Percentiles rank a stretch among this genome's conserved stretches.
Evolutionary conservation across 2,329 filamentous ascomycete species (phyloP).

Genomic region (Stagonosporopsis tanaceti): DNA sequence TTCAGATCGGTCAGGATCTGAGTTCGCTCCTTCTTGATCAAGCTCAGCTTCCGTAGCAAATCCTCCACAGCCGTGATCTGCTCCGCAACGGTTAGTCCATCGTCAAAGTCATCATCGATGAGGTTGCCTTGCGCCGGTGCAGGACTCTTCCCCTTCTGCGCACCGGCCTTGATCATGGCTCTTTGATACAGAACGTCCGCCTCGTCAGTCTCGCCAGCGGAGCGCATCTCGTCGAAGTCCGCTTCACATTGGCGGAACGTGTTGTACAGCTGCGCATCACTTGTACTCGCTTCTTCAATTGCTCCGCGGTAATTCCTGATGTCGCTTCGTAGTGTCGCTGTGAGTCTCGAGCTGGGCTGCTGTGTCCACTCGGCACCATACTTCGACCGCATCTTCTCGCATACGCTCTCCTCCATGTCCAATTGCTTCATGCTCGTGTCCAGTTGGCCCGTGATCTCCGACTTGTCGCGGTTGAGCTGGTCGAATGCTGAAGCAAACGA

Average conservation of each 20-base stretch:
- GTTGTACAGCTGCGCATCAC: slow-evolving; percentile 81
- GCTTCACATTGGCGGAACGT: slow-evolving; percentile 86
- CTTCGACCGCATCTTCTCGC: slow-evolving; percentile 98
- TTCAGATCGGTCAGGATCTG: slow-evolving; percentile 97
- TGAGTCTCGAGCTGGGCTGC: slow-evolving; percentile 90
- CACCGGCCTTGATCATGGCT: slow-evolving; percentile 80
- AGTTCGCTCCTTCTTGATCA: slow-evolving; percentile 89
- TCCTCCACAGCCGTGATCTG: slow-evolving; percentile 92
- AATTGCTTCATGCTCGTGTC: slow-evolving; percentile 86
- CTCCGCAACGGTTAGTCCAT: slow-evolving; percentile 79
- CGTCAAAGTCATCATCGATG: slow-evolving; percentile 92
- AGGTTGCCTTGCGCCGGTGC: slow-evolving; percentile 77
- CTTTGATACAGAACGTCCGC: slow-evolving; percentile 88
- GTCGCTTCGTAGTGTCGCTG: slow-evolving; percentile 84
- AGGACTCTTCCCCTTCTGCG: slow-evolving; percentile 66
- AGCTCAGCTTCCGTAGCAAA: slow-evolving; percentile 85
- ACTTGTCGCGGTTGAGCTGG: slow-evolving; percentile 77
- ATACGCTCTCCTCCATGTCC: slow-evolving; percentile 97
- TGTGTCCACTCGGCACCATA: slow-evolving; percentile 97
- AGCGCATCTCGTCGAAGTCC: slow-evolving; percentile 95
- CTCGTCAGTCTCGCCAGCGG: slow-evolving; percentile 84
- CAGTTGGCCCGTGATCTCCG: slow-evolving; percentile 73
- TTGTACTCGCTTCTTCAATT: slow-evolving; percentile 85
- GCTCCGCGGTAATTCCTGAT: slow-evolving; percentile 88
- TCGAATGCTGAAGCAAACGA: slow-evolving; percentile 82